phyloP scores from a whole-genome alignment of 1,284 basidiomycete genomes.

The Cryptococcus sp. region DNA sequence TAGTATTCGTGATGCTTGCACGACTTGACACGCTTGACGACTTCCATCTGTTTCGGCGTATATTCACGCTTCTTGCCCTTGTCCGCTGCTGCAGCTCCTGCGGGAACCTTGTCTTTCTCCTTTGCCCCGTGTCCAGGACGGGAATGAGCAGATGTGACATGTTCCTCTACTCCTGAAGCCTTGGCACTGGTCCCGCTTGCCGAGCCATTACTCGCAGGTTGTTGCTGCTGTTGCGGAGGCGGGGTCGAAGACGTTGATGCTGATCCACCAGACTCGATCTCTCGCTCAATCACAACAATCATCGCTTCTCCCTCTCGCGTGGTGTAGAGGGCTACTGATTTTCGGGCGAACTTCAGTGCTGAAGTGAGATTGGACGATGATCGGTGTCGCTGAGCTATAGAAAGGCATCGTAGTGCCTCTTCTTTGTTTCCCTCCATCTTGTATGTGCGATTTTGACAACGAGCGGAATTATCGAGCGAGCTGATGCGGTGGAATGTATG shows the following conservation, averaged over 20 bases:
- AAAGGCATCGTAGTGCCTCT: slow-evolving; percentile 77
- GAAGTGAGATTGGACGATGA: slow-evolving; percentile 69
- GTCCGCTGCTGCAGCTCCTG: slow-evolving; percentile 13
- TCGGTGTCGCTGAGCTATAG: slow-evolving; percentile 72
- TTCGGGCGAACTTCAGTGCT: slow-evolving; percentile 87
- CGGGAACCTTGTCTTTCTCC: slow-evolving; percentile 1
- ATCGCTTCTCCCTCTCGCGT: slow-evolving; percentile 70
- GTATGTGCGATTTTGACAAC: background rate
- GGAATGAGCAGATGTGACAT: slow-evolving; percentile 47
- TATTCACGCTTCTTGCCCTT: slow-evolving; percentile 70
- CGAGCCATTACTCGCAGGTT: background rate
- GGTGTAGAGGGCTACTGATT: slow-evolving; percentile 79
- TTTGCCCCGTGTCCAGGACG: slow-evolving; percentile 12
- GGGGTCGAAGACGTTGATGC: slow-evolving; percentile 4
- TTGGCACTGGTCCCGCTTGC: slow-evolving; percentile 23
- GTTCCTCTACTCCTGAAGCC: slow-evolving; percentile 50
- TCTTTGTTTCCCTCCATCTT: slow-evolving; percentile 86
- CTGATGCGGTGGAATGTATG: background rate
- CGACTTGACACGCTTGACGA: slow-evolving; percentile 81
- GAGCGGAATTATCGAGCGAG: background rate
- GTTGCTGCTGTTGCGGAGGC: slow-evolving; percentile 3
- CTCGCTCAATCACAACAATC: slow-evolving; percentile 50
- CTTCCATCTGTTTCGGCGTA: slow-evolving; percentile 77
- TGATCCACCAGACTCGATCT: slow-evolving; percentile 41
- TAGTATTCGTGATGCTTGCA: slow-evolving; percentile 94